Conservation (phyloP, 164 flowering plant species). For the Magnolia kwangsiensis region DNA sequence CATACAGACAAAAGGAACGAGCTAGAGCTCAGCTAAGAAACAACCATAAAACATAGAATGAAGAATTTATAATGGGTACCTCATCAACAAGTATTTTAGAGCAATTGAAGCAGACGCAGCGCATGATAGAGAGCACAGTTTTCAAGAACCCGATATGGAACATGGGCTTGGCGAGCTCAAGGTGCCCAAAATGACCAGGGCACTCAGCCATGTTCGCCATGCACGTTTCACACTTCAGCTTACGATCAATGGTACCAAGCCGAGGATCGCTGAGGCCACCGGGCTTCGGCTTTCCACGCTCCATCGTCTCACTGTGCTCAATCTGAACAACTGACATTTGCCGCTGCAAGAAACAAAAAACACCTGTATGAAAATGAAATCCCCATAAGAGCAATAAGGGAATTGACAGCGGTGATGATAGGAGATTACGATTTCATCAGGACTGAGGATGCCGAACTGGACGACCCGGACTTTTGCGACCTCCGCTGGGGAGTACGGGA, state of each 20-base stretch:
- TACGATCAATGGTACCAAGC: slow-evolving; percentile 90
- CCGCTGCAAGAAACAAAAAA: slow-evolving; percentile 50
- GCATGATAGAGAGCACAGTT: slow-evolving; percentile 83
- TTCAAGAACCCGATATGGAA: slow-evolving; percentile 93
- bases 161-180: slow-evolving; percentile 98
- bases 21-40: too few species aligned
- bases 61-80: slow-evolving; percentile 33
- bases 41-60: too few species aligned
- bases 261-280: slow-evolving; percentile 84
- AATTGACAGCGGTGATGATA: neutral
- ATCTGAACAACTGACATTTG: slow-evolving; percentile 98
- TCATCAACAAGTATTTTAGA: slow-evolving; percentile 89
- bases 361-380: neutral
- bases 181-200: slow-evolving; percentile 96
- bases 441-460: slow-evolving; percentile 79
- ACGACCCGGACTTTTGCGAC: slow-evolving; percentile 68
- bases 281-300: slow-evolving; percentile 90
- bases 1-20: too few species aligned
- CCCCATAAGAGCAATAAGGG: neutral
- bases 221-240: slow-evolving; percentile 96
- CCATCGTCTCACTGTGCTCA: slow-evolving; percentile 91
- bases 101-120: slow-evolving; percentile 97
- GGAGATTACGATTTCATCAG: slow-evolving; percentile 67
- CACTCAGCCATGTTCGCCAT: slow-evolving; percentile 98
- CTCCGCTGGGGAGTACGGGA: slow-evolving; percentile 77